phyloP scores from a whole-genome alignment of 805 yeast species.

The Zygoascus tannicola region DNA sequence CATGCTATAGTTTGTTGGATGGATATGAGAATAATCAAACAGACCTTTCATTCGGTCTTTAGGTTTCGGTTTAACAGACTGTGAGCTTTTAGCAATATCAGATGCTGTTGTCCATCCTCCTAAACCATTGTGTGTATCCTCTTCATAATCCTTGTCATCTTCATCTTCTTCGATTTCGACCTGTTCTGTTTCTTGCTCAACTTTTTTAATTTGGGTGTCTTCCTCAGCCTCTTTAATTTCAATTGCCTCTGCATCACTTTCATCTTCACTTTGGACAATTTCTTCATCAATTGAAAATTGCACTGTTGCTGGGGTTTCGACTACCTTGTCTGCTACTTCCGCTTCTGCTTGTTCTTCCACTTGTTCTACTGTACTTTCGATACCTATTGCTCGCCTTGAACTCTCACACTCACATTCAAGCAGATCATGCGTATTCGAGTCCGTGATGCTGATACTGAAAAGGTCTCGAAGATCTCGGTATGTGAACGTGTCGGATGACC shows the following conservation, averaged over 20 bases:
- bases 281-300: slow-evolving; percentile 4
- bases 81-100: slow-evolving; percentile 29
- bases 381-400: slow-evolving; percentile 11
- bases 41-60: slow-evolving; percentile 49
- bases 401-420: slow-evolving; percentile 39
- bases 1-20: slow-evolving; percentile 31
- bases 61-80: slow-evolving; percentile 27
- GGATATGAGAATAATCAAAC: slow-evolving; percentile 52
- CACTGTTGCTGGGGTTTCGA: not conserved
- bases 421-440: slow-evolving; percentile 19
- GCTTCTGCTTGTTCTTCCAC: not conserved
- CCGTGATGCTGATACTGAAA: slow-evolving; percentile 44
- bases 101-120: slow-evolving; percentile 50
- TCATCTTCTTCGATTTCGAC: slow-evolving; percentile 15
- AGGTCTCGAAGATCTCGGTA: slow-evolving; percentile 61
- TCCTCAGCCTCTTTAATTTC: not conserved
- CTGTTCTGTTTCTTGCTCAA: too few relatives aligned
- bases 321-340: not conserved
- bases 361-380: slow-evolving; percentile 2
- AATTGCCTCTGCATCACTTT: not conserved
- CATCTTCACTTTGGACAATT: not conserved
- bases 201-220: slow-evolving; percentile 1
- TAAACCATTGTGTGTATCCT: slow-evolving; percentile 14
- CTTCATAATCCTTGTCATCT: slow-evolving; percentile 20
- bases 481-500: slow-evolving; percentile 49